A percentile compares a stretch with the other conserved stretches of the same genome.
These are phyloP conservation scores for Umbilicus rupestris DNA, from an alignment of 164 flowering plant species.

Conservation along the genomic window DNA sequence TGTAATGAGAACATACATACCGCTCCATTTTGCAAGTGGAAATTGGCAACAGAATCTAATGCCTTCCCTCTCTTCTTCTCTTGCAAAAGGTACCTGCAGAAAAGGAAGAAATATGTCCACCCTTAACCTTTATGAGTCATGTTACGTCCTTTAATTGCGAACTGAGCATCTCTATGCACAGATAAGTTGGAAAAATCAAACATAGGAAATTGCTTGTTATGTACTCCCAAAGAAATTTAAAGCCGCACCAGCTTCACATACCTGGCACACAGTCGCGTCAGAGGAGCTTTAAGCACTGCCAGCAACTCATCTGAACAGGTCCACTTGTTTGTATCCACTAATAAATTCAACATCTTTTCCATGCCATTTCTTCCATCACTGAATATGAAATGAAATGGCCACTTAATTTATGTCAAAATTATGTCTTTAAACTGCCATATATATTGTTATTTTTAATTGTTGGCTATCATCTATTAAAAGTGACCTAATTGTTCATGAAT, in stretches of 20 bases:
- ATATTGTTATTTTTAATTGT: not conserved
- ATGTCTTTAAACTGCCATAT: not conserved
- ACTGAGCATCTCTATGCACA: not conserved
- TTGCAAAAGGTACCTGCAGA: constrained; percentile 65
- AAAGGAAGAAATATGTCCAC: not conserved
- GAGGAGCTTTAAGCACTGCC: constrained; percentile 41
- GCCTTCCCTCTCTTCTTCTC: constrained; percentile 96
- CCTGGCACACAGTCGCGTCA: constrained; percentile 86
- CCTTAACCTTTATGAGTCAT: not conserved
- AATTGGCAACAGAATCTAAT: constrained; percentile 85
- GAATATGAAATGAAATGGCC: constrained; percentile 35
- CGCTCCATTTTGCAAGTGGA: constrained; percentile 95
- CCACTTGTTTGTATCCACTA: constrained; percentile 58
- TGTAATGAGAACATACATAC: constrained; percentile 37
- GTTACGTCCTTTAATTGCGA: not conserved
- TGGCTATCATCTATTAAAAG: not conserved
- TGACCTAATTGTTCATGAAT: not conserved
- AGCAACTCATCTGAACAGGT: constrained; percentile 33
- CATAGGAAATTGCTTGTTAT: too few species aligned
- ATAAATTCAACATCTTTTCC: constrained; percentile 57
- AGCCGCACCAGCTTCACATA: constrained; percentile 12
- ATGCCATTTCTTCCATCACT: constrained; percentile 48
- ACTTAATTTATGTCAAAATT: not conserved
- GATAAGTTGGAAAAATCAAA: too few species aligned
- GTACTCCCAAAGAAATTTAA: not conserved